Conservation (phyloP, 306 rosid genomes). For the apple (Malus domestica) region DNA sequence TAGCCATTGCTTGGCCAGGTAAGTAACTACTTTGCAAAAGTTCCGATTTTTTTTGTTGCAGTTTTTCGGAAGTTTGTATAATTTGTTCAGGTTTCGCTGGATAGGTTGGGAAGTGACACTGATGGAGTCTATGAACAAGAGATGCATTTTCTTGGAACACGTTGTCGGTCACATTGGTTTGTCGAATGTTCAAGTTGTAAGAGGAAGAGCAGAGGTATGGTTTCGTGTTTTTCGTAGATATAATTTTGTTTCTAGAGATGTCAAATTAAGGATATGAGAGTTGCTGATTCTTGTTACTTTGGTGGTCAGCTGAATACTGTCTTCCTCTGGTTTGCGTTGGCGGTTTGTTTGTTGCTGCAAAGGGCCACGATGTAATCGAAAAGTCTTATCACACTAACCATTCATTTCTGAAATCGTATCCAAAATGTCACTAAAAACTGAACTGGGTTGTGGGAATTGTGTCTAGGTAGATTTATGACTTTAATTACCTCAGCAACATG, state of each 20-base stretch:
- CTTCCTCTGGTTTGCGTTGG: constrained; percentile 89
- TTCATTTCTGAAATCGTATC: background rate
- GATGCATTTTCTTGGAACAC: constrained; percentile 86
- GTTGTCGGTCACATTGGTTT: constrained; percentile 50
- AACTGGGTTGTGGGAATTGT: background rate
- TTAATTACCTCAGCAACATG: background rate
- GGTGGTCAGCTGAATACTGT: constrained; percentile 75
- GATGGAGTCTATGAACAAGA: constrained; percentile 78
- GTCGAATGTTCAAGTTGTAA: constrained; percentile 60
- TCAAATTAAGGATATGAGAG: background rate
- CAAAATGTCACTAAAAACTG: background rate
- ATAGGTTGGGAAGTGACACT: constrained; percentile 78
- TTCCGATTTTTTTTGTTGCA: background rate
- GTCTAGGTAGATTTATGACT: background rate
- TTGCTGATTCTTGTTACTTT: constrained; percentile 15
- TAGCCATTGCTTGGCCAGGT: constrained; percentile 95
- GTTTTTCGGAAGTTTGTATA: background rate
- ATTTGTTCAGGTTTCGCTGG: constrained; percentile 11
- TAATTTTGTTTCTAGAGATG: background rate
- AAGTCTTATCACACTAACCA: background rate
- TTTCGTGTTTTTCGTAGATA: background rate
- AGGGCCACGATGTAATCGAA: constrained; percentile 52
- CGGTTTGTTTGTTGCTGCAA: constrained; percentile 79
- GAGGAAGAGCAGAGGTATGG: constrained; percentile 94
- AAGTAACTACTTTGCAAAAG: background rate